Percentiles rank a stretch among this genome's conserved stretches.
These are phyloP conservation scores for Colletotrichum tropicale DNA, from an alignment of 2,329 filamentous ascomycete genomes.

Conservation along the genomic window DNA sequence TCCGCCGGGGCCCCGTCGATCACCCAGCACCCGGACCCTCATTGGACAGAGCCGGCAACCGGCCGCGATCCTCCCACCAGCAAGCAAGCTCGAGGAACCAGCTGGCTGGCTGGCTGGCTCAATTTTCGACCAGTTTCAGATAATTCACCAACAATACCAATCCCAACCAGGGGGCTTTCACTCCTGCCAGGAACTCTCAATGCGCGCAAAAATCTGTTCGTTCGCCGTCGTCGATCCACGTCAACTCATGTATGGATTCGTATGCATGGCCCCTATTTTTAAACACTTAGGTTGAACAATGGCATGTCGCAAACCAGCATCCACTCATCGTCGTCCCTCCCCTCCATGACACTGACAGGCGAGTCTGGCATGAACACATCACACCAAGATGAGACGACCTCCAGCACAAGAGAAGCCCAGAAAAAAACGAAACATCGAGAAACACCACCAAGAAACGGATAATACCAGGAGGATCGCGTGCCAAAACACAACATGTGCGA, in stretches of 20 bases:
- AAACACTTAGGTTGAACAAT: background rate
- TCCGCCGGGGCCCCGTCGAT: background rate
- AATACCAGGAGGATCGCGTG: background rate
- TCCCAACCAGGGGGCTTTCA: background rate
- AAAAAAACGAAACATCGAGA: background rate
- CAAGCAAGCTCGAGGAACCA: background rate
- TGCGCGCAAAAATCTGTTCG: background rate
- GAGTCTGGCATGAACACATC: background rate
- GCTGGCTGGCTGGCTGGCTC: background rate
- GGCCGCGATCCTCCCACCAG: background rate
- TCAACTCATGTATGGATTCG: background rate
- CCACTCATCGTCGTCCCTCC: background rate
- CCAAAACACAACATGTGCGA: background rate
- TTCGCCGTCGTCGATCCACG: background rate
- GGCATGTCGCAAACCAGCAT: background rate
- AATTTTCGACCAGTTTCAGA: constrained; percentile 2
- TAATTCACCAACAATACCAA: background rate
- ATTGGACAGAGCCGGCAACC: background rate
- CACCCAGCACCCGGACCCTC: background rate
- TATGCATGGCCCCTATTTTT: background rate
- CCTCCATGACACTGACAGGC: background rate
- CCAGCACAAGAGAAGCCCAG: background rate
- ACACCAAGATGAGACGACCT: background rate
- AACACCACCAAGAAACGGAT: background rate
- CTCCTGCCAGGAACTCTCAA: background rate